Evolutionary conservation across 176 grass and related monocot species (phyloP), one percentile per base, ranked within the genome.

Genomic region (Triticum dicoccoides): DNA sequence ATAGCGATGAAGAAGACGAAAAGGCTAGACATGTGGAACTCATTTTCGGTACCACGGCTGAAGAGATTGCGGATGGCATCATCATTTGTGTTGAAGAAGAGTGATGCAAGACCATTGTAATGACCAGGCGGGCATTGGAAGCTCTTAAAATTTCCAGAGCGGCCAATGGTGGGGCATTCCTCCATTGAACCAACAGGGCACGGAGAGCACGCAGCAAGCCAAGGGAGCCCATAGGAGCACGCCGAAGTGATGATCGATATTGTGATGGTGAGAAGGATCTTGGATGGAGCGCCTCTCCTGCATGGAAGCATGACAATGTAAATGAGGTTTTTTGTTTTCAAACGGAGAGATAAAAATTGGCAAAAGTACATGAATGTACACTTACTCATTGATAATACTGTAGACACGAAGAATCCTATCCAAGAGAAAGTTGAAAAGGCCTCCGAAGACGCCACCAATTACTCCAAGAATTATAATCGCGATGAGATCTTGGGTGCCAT

Each of bases 1-100:
- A 94, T 80, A 33, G 90, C 83, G 10, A 29, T 76, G 69, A 99
- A 99, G 89, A 99, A 99, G 6, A 94, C 42, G 44, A 94, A 94
- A 24, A 99, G 94, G 49, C 90, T 90, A 56, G 89, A 93, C 58
- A 94, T 82, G 72, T 62, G 89, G 80, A 94, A 97, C 33, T 99
- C 97, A 0, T 94, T 89, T 61, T 90, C 86, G 0, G 94, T 99
- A 72, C 92, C 92, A 52, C 69, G 80, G 37, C 90, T 94, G 90
- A 99, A 99, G 37, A 99, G 89, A 77, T 94, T 99, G 80, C 94
- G 94, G 67, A 96, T 96, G 67, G 97, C 97, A 56, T 99, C 97
- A 0, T 99, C 97, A 33, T 96, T 99, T 78, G 97, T 99, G 86
- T 89, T 96, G 77, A 96, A 95, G 90, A 99, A 94, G 29, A 99